Conservation (phyloP, 1,284 basidiomycete species). For the Amylostereum areolatum region DNA sequence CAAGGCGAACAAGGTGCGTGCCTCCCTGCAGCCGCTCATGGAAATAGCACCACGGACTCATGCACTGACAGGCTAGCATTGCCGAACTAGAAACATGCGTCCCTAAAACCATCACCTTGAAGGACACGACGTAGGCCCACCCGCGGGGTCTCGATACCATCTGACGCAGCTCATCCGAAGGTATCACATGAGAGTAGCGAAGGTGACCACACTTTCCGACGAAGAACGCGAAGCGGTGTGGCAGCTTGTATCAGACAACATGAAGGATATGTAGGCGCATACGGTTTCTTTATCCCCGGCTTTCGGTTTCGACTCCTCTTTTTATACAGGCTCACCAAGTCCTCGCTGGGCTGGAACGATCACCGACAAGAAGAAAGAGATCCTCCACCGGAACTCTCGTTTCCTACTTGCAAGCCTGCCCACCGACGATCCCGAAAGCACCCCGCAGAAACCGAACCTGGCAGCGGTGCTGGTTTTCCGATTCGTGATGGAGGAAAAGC, state of each 20-base stretch:
- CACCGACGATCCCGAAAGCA: constrained; percentile 11
- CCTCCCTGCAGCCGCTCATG: too few relatives aligned
- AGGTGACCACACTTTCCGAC: constrained; percentile 32
- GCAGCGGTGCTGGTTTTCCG: constrained; percentile 62
- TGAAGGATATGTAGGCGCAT: constrained; percentile 41
- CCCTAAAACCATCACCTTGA: neutral
- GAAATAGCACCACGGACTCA: too few relatives aligned
- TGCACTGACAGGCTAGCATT: too few relatives aligned
- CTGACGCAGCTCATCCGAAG: constrained; percentile 18
- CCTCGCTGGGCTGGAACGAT: constrained; percentile 68
- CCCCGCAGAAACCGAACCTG: constrained; percentile 17
- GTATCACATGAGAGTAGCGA: constrained; percentile 26
- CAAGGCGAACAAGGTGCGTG: too few relatives aligned
- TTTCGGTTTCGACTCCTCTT: too few relatives aligned
- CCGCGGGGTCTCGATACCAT: neutral
- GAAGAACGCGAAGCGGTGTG: constrained; percentile 41
- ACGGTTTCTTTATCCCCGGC: neutral
- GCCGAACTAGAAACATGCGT: neutral
- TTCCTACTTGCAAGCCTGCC: constrained; percentile 43
- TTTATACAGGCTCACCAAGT: constrained; percentile 38
- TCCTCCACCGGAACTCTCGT: constrained; percentile 54
- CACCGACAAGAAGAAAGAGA: constrained; percentile 44
- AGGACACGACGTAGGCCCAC: constrained; percentile 3
- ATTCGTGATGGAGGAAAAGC: constrained; percentile 58
- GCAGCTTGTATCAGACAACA: constrained; percentile 50